Base-by-base conservation (phyloP, 306 rosid species). In the Delonix regia region DNA sequence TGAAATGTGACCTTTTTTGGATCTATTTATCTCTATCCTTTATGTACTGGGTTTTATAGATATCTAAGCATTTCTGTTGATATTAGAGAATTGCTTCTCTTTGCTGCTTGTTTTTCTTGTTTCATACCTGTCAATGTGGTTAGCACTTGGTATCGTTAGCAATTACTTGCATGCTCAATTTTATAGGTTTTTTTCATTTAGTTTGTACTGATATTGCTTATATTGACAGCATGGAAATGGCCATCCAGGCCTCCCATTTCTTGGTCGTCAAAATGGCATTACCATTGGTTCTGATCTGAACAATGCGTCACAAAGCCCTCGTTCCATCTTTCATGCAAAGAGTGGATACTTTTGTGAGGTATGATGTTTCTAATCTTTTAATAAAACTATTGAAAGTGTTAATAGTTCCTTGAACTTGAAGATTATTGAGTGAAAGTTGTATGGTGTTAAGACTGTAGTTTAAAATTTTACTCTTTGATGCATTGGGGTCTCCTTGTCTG, bases 261-360 rank as follows among this genome's bases (percentile, higher is more conserved):
- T 75, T 18, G 75, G 87, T 64, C 87, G 72, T 83, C 87, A 74
- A 49, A 83, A 80, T 77, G 66, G 77, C 61, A 70, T 86, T 81
- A 83, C 73, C 77, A 85, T 77, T 66, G 87, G 89, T 83, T 80
- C 85, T 24, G 94, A 87, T 78, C 80, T 79, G 69, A 92, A 90
- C 88, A 88, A 88, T 80, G 75, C 53, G 66, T 74, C 89, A 75
- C 93, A 78, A 82, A 87, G 88, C 77, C 94, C 88, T 27, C 62
- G 68, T 73, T 78, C 96, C 47, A 79, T 83, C 59, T 77, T 87
- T 22, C 86, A 92, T 69, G 74, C 69, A 69, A 80, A 76, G 69
- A 89, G 78, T 74, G 90, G 97, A 61, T 82, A 86, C 75, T 79
- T 85, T 55, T 83, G 88, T 82, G 91, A 92, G 97, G 98, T 94